Conservation (phyloP, 2,329 filamentous ascomycete genomes). For the Neopestalotiopsis rosae region DNA sequence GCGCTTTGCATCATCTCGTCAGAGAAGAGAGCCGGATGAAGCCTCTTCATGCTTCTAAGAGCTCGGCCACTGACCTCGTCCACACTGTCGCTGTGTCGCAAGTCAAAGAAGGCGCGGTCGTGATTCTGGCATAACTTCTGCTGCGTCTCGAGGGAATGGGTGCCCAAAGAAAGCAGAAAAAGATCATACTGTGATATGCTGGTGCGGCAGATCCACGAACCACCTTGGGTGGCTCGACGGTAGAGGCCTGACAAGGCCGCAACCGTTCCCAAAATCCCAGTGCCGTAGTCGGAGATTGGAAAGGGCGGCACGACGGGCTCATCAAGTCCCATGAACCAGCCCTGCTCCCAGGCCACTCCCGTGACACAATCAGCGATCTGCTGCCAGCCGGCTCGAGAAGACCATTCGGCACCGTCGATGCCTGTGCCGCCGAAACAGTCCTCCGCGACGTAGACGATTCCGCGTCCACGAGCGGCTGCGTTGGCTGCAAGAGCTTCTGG, state of each 20-base stretch:
- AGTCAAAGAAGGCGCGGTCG: constrained; percentile 55
- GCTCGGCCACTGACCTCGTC: constrained; percentile 63
- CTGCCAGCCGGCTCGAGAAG: constrained; percentile 68
- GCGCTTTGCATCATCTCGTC: constrained; percentile 35
- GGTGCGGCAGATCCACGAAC: constrained; percentile 40
- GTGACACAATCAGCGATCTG: constrained; percentile 45
- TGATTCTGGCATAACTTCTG: constrained; percentile 52
- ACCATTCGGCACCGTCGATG: constrained; percentile 57
- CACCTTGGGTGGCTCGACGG: constrained; percentile 37
- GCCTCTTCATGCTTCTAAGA: constrained; percentile 53
- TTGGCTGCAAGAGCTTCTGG: constrained; percentile 57
- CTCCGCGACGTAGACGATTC: constrained; percentile 72
- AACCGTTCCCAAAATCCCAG: constrained; percentile 39
- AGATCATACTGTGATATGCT: constrained; percentile 42
- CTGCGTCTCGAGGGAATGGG: constrained; percentile 54
- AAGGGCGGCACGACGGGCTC: constrained; percentile 72
- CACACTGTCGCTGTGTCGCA: constrained; percentile 62
- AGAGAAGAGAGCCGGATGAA: constrained; percentile 38
- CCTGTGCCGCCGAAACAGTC: constrained; percentile 73
- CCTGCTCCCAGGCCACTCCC: constrained; percentile 42
- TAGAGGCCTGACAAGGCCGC: constrained; percentile 40
- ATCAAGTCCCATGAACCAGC: constrained; percentile 44
- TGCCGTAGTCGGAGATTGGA: constrained; percentile 59
- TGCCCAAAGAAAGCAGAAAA: constrained; percentile 44
- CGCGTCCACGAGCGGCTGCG: constrained; percentile 60